Evolutionary conservation across 495 filamentous ascomycete genomes (phyloP), one percentile per base, ranked within the genome.

Genomic region (Tuber indicum): DNA sequence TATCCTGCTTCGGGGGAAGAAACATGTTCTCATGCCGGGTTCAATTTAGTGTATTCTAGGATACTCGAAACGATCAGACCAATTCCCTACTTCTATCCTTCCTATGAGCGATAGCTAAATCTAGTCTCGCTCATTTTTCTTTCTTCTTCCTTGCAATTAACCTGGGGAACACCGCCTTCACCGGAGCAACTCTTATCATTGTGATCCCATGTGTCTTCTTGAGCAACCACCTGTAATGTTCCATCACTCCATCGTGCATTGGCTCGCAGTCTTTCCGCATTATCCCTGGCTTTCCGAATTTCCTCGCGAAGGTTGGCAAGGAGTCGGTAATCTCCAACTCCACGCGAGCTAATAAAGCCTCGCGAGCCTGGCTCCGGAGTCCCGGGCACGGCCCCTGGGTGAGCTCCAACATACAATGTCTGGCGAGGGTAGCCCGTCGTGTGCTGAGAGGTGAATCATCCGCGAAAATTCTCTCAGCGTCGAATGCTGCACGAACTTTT

Each of bases 301-400:
- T 77, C 69, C n/a, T 77, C 23, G 49, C 70, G 36, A 19, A 75
- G 76, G 49, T 39, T 26, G 46, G 42, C 47, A 73, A 78, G 62
- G 39, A 49, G 70, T 14, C 73, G 52, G 23, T 78, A 47, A 12
- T 69, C 43, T 5, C 44, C 70, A 7, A 58, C 36, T 23, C 36
- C 75, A 36, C n/a, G 70, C 47, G 70, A 77, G 43, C 72, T 49
- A 1, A n/a, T 76, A 62, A 4, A 32, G 23, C 46, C 73, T 47
- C 5, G 17, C 16, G 49, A 52, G 23, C 26, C 49, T 45, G 45
- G 3, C 21, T 62, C 44, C 49, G 23, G 69, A 19, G n/a, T 72
- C 36, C 23, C 23, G 36, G 49, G 9, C 32, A 42, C 5, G 39
- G 1, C 19, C 44, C 1, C 43, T 23, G 32, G 21, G 32, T 16